phyloP scores from a whole-genome alignment of 2,329 filamentous ascomycete genomes.

The Daldinia sp. region DNA sequence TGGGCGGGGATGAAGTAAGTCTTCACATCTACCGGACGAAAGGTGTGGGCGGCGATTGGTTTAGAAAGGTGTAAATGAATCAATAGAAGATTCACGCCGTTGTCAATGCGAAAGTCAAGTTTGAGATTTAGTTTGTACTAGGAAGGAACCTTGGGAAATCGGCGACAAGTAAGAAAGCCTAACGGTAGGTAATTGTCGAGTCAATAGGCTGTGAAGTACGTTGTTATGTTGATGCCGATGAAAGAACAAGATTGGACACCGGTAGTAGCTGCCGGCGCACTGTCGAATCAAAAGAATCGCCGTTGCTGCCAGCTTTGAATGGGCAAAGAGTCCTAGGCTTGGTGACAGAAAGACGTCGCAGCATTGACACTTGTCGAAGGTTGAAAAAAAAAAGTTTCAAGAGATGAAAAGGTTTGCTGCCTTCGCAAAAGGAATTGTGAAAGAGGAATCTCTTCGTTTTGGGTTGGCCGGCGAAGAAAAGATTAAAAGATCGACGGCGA shows the following conservation, averaged over 20 bases:
- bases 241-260: not conserved
- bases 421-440: not conserved
- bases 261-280: not conserved
- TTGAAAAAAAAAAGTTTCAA: not conserved
- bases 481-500: conserved; percentile 1
- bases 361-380: not conserved
- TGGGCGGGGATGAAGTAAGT: not conserved
- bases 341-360: not conserved
- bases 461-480: not conserved
- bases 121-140: not conserved
- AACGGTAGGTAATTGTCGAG: no score
- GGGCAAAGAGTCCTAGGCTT: not conserved
- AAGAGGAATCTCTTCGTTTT: not conserved
- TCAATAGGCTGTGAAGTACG: not conserved
- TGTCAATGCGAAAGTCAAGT: not conserved
- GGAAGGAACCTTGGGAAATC: not conserved
- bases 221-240: not conserved
- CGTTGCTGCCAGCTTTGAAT: not conserved
- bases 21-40: not conserved
- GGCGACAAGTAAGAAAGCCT: not conserved
- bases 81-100: not conserved
- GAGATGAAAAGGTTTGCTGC: not conserved
- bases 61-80: not conserved
- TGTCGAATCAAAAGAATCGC: not conserved
- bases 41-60: not conserved